Conservation (phyloP, 352 stramenopile species). For the Phytophthora megakarya region DNA sequence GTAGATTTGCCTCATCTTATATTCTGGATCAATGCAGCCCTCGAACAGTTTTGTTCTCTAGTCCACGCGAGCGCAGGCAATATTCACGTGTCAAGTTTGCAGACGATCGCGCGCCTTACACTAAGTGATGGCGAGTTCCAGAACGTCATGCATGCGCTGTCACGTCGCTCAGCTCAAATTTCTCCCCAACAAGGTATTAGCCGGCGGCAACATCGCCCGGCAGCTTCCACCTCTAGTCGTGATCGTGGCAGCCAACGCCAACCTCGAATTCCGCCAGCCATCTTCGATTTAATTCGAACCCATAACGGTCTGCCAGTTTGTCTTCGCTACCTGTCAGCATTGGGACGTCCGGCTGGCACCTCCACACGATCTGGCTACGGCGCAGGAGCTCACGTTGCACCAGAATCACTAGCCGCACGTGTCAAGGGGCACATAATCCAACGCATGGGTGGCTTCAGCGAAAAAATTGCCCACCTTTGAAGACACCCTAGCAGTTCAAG, state of each 20-base stretch:
- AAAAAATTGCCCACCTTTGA: slow-evolving; percentile 15
- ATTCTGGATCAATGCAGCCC: slow-evolving; percentile 20
- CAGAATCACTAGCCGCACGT: slow-evolving; percentile 2
- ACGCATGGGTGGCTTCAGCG: slow-evolving; percentile 4
- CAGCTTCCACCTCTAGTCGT: neutral
- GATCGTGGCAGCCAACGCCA: slow-evolving; percentile 3
- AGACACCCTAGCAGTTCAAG: slow-evolving; percentile 9
- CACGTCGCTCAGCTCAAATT: neutral
- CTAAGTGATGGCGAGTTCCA: slow-evolving; percentile 19
- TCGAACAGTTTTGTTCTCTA: slow-evolving; percentile 18
- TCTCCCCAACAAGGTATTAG: neutral
- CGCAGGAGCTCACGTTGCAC: neutral
- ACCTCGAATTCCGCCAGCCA: slow-evolving; percentile 10
- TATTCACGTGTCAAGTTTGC: slow-evolving; percentile 1
- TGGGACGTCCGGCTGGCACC: slow-evolving; percentile 1
- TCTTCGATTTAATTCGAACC: slow-evolving; percentile 14
- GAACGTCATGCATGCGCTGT: slow-evolving; percentile 17
- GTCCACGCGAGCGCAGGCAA: slow-evolving; percentile 9
- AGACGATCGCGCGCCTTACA: slow-evolving; percentile 4
- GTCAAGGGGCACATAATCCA: slow-evolving; percentile 23
- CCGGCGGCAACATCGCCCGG: neutral
- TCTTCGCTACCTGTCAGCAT: slow-evolving; percentile 6
- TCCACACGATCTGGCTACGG: slow-evolving; percentile 7
- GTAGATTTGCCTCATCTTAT: slow-evolving; percentile 13
- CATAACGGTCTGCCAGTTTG: slow-evolving; percentile 14